Base-by-base conservation (phyloP, 2,329 filamentous ascomycete species). In the Apiospora saccharicola region DNA sequence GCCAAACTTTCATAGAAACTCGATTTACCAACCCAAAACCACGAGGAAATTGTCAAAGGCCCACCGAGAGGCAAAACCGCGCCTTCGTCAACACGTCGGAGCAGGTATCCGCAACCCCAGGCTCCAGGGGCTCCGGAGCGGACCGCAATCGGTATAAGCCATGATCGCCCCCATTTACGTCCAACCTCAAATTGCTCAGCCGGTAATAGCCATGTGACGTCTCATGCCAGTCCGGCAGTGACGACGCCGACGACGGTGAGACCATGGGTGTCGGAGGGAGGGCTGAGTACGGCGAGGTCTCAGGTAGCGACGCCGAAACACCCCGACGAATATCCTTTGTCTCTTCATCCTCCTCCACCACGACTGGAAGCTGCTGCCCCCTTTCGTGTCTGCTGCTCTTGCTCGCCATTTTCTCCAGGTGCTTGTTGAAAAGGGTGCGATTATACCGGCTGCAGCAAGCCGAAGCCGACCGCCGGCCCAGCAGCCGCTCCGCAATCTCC, bases 401-500 rank as follows among this genome's bases (percentile, higher is more conserved):
- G 26, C n/a, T 46, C 26, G 41, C 67, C 67, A 68, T 46, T 6
- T 47, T 68, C 26, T 68, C 67, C 1, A 47, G n/a, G 13, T 68
- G 67, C 44, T 37, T 64, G 30, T 64, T 64, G 57, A 64, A 64
- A 1, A 64, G 57, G 19, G 57, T 64, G 0, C 67, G 67, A 22
- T 70, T 43, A 22, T 57, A 70, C 47, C 46, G 34, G 24, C 47
- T 41, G 26, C 68, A 51, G 47, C 68, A 70, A 5, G 68, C 68
- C n/a, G 68, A 41, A 14, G 46, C 68, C 26, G 46, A 51, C 7
- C 68, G 68, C 12, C 47, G 46, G n/a, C 68, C 22, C 46, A 43
- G 24, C 26, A 70, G n/a, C 8, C 68, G 68, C 47, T 57, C 47
- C 46, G 46, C 68, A 47, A 70, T 70, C 46, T 70, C 68, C 46